Evolutionary conservation across 148 eudicot genomes (phyloP).

Genomic region (Persicaria tinctoria): DNA sequence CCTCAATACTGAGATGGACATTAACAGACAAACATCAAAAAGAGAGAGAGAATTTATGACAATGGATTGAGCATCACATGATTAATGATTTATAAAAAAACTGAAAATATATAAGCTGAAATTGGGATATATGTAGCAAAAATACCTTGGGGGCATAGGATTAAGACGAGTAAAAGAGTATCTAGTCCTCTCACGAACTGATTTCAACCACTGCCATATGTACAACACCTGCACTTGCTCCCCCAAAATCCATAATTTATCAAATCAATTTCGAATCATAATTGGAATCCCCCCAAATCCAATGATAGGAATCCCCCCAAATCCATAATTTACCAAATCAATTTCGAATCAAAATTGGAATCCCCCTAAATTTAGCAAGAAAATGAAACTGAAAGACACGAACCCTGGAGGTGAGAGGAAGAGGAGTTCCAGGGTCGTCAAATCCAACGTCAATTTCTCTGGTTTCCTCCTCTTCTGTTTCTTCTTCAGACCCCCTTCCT

Average conservation of each 20-base stretch:
- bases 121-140: background rate
- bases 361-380: background rate
- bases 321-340: background rate
- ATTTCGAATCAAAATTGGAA: background rate
- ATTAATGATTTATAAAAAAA: background rate
- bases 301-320: background rate
- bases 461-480: constrained; percentile 36
- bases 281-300: background rate
- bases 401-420: constrained; percentile 69
- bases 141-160: constrained; percentile 59
- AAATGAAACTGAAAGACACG: background rate
- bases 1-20: no score
- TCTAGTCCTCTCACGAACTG: constrained; percentile 71
- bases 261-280: background rate
- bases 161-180: constrained; percentile 29
- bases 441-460: constrained; percentile 48
- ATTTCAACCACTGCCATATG: constrained; percentile 95
- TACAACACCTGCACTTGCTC: constrained; percentile 64
- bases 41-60: background rate
- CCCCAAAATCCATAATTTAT: background rate
- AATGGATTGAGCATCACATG: background rate
- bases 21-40: background rate
- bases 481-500: constrained; percentile 20
- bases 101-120: background rate
- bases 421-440: constrained; percentile 66